phyloP scores from a whole-genome alignment of 257 asterid genomes.

The Gentiana straminea region DNA sequence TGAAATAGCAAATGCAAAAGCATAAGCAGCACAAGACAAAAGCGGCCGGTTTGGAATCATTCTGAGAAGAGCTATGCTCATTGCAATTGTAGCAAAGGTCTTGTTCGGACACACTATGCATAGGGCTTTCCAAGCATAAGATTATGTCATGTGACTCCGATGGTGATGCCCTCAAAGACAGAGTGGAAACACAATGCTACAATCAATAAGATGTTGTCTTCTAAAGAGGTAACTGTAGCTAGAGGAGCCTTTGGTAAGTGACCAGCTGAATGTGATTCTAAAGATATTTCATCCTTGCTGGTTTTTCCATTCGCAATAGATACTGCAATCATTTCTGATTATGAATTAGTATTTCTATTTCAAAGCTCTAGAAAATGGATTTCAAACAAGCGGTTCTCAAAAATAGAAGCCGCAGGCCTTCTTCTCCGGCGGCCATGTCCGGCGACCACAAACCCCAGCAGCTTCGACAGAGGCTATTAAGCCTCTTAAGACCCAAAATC shows the following conservation, averaged over 20 bases:
- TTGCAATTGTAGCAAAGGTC: constrained; percentile 80
- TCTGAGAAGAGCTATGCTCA: constrained; percentile 89
- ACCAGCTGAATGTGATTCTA: constrained; percentile 27
- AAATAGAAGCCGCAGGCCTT: no score
- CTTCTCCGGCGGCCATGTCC: no score
- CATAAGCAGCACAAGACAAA: constrained; percentile 53
- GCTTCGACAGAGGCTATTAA: no score
- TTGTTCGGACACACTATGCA: constrained; percentile 86
- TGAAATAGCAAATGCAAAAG: constrained; percentile 82
- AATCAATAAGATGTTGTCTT: constrained; percentile 60
- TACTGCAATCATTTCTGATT: constrained; percentile 13
- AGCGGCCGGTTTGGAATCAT: constrained; percentile 86
- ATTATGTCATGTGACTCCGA: constrained; percentile 71
- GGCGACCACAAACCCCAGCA: no score
- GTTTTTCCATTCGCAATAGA: constrained; percentile 16
- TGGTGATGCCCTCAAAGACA: constrained; percentile 80
- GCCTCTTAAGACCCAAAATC: no score
- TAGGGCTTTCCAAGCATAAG: constrained; percentile 83
- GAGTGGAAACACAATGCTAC: constrained; percentile 81
- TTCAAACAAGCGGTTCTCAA: no score
- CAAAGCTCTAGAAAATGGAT: no score
- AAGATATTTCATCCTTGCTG: constrained; percentile 10
- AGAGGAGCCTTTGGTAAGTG: constrained; percentile 38
- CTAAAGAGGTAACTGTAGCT: constrained; percentile 41
- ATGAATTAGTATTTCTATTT: no score